A percentile compares a stretch with the other conserved stretches of the same genome.
Conservation (phyloP, 495 filamentous ascomycete species). For the Talaromyces proteolyticus region DNA sequence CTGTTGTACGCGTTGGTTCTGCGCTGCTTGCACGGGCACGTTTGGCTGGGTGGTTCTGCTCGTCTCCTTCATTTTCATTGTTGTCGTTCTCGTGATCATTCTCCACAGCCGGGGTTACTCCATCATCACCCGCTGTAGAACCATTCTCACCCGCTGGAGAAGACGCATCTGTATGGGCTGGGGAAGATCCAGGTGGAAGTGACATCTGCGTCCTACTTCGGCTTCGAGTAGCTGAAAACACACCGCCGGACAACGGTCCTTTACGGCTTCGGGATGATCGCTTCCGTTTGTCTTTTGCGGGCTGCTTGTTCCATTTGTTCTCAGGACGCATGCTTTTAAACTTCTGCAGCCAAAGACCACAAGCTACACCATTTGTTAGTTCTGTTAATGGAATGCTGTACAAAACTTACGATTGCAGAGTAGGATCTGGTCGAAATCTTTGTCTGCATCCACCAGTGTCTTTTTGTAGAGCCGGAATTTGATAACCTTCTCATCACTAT, state of each 20-base stretch:
- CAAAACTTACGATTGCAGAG: conserved; percentile 79
- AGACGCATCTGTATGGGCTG: conserved; percentile 35
- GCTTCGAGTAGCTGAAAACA: conserved; percentile 19
- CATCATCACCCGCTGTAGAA: conserved; percentile 31
- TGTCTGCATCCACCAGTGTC: conserved; percentile 57
- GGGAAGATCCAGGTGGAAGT: conserved; percentile 31
- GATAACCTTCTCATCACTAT: conserved; percentile 50
- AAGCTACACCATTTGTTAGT: conserved; percentile 48
- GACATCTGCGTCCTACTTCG: conserved; percentile 24
- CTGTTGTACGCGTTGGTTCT: conserved; percentile 28
- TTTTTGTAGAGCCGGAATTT: conserved; percentile 74
- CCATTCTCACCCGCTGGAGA: conserved; percentile 20
- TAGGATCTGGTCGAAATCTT: conserved; percentile 59
- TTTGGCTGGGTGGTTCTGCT: conserved; percentile 25
- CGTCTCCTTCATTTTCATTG: conserved; percentile 19
- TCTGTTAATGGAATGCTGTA: not conserved
- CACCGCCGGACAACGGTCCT: conserved; percentile 24
- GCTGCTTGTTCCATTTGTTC: conserved; percentile 72
- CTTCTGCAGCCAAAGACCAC: conserved; percentile 89
- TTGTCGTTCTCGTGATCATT: conserved; percentile 16
- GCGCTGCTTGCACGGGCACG: conserved; percentile 33
- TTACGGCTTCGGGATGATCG: conserved; percentile 29
- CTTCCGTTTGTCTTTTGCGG: conserved; percentile 34
- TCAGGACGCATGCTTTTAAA: conserved; percentile 77
- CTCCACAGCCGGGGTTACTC: conserved; percentile 27